Percentiles rank a stretch among this genome's conserved stretches.
Conservation (phyloP, 2,329 filamentous ascomycete species). For the Ophiocordyceps camponoti-leonardi region DNA sequence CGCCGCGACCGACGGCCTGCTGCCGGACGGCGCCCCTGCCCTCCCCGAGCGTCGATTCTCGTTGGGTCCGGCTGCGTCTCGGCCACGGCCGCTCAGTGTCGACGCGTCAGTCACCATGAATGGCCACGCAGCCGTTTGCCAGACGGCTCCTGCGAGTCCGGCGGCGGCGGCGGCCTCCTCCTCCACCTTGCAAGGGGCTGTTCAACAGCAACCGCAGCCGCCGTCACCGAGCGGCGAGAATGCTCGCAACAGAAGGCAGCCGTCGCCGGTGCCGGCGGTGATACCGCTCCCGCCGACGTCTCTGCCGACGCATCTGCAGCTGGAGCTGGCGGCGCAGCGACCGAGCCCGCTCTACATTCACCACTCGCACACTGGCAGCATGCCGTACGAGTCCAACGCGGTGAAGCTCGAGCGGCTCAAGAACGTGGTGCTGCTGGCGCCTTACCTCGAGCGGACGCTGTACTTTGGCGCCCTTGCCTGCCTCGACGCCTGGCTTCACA, state of each 20-base stretch:
- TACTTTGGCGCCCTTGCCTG: constrained; percentile 83
- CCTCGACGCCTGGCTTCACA: constrained; percentile 90
- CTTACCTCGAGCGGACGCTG: constrained; percentile 67
- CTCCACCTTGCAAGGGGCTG: too few species aligned
- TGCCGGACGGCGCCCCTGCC: constrained; percentile 7
- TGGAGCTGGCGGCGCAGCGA: constrained; percentile 43
- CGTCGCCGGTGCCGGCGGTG: constrained; percentile 32
- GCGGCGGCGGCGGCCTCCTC: neutral
- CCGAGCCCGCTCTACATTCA: constrained; percentile 51
- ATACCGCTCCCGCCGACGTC: constrained; percentile 52
- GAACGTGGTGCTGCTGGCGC: constrained; percentile 73
- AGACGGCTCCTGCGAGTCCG: constrained; percentile 2
- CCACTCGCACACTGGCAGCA: constrained; percentile 35
- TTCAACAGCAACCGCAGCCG: constrained; percentile 2
- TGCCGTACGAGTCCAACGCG: constrained; percentile 78
- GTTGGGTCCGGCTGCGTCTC: constrained; percentile 22
- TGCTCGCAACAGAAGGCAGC: constrained; percentile 10
- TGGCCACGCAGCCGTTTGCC: constrained; percentile 4
- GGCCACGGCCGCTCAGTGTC: constrained; percentile 28
- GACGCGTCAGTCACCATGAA: constrained; percentile 10
- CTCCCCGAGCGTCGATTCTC: constrained; percentile 28
- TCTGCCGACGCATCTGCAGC: constrained; percentile 45
- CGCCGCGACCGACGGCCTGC: constrained; percentile 9
- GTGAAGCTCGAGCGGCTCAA: constrained; percentile 82
- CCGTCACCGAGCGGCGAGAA: constrained; percentile 6